Evolutionary conservation across 2,329 filamentous ascomycete species (phyloP).

Genomic region (Penicillium sp.): DNA sequence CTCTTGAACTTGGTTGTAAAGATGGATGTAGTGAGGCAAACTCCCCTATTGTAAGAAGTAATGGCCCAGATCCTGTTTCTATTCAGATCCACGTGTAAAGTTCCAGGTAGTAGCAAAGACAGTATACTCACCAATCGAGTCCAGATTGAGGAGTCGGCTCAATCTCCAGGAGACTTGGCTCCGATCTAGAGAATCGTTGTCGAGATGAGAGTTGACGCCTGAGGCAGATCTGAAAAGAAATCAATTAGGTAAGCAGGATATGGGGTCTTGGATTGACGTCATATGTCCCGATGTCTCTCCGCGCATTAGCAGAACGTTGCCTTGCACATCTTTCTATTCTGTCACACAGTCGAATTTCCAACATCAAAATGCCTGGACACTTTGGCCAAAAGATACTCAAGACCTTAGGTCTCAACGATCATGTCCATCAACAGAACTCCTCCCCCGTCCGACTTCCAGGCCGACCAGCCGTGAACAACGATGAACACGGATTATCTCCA

Average conservation of each 20-base stretch:
- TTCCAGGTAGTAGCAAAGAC: not conserved
- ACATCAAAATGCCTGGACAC: conserved; percentile 24
- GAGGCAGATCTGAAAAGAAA: not conserved
- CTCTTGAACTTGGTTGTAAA: not conserved
- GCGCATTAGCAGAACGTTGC: not conserved
- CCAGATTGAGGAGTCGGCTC: not conserved
- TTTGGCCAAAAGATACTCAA: conserved; percentile 35
- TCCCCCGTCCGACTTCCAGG: conserved; percentile 8
- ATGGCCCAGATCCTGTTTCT: not conserved
- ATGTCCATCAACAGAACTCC: not conserved
- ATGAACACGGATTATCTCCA: conserved; percentile 36
- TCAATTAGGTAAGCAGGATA: not conserved
- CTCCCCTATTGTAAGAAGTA: not conserved
- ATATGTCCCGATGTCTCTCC: not conserved
- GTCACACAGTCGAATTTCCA: not conserved
- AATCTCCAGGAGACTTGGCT: not conserved
- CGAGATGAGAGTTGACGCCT: not conserved
- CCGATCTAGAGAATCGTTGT: not conserved
- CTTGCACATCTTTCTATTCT: not conserved
- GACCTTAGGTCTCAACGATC: conserved; percentile 25
- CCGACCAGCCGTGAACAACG: conserved; percentile 25
- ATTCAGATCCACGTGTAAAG: not conserved
- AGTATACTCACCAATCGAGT: not conserved
- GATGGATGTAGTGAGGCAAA: not conserved
- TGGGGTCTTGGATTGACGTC: not conserved